These are phyloP conservation scores for Melanomma pulvis-pyrius DNA, from an alignment of 495 filamentous ascomycete genomes.

Conservation along the genomic window DNA sequence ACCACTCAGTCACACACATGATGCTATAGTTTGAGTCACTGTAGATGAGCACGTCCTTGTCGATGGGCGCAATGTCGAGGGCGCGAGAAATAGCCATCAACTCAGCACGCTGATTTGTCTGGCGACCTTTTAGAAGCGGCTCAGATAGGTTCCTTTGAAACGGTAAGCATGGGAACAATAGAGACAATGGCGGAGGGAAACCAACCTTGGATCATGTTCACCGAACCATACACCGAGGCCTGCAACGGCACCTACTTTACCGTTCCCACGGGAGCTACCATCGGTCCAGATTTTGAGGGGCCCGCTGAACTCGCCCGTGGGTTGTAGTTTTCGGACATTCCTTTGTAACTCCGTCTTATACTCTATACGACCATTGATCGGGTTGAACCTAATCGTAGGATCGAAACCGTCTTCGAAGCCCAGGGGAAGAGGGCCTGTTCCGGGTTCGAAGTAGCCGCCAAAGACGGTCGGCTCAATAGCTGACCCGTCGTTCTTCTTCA, in stretches of 20 bases:
- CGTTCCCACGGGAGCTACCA: conserved; percentile 80
- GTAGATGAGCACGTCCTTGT: conserved; percentile 68
- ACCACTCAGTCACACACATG: conserved; percentile 56
- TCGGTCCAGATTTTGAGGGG: conserved; percentile 84
- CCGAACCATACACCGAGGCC: conserved; percentile 92
- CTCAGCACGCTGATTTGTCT: conserved; percentile 96
- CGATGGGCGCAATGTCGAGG: conserved; percentile 70
- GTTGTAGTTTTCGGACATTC: conserved; percentile 48
- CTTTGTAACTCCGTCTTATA: conserved; percentile 60
- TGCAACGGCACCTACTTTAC: conserved; percentile 67
- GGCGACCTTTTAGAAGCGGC: conserved; percentile 67
- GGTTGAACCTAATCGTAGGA: conserved; percentile 58
- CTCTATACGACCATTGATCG: conserved; percentile 59
- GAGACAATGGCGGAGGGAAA: neutral
- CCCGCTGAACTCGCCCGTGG: conserved; percentile 45
- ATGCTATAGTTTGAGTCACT: conserved; percentile 88
- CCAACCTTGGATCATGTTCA: conserved; percentile 67
- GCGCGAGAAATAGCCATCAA: conserved; percentile 84
- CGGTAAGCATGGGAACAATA: conserved; percentile 9
- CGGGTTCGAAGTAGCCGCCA: conserved; percentile 53
- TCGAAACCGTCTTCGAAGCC: conserved; percentile 67
- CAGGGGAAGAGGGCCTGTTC: conserved; percentile 57
- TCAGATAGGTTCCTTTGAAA: conserved; percentile 74
- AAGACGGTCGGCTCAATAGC: neutral
- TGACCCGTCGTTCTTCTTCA: conserved; percentile 43